phyloP scores from a whole-genome alignment of 2,329 filamentous ascomycete species.

The Trichoderma sp. region DNA sequence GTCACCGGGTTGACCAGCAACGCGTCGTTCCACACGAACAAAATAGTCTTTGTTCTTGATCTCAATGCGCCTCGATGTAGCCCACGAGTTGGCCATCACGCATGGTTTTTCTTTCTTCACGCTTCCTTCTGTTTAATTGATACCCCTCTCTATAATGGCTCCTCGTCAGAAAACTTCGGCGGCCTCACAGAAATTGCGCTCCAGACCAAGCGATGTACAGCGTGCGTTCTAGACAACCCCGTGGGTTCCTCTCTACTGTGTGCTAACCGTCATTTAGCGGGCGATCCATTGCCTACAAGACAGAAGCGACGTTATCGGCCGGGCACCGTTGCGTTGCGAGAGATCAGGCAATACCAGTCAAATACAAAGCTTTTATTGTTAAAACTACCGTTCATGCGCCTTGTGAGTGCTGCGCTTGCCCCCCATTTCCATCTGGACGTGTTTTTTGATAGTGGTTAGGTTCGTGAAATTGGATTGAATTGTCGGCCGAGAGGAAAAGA shows the following conservation, averaged over 20 bases:
- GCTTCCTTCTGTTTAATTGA: not conserved
- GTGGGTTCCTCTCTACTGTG: not conserved
- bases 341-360: constrained; percentile 89
- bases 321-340: constrained; percentile 82
- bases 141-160: constrained; percentile 4
- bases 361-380: constrained; percentile 81
- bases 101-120: not conserved
- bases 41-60: not conserved
- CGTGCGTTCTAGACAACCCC: constrained; percentile 30
- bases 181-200: constrained; percentile 21
- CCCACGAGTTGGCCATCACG: not conserved
- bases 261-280: constrained; percentile 50
- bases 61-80: constrained; percentile 9
- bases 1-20: constrained; percentile 16
- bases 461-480: constrained; percentile 68
- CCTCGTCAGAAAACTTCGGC: constrained; percentile 19
- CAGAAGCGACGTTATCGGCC: constrained; percentile 67
- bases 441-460: constrained; percentile 16
- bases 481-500: constrained; percentile 63
- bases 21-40: constrained; percentile 15
- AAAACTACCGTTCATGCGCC: constrained; percentile 76
- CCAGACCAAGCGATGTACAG: constrained; percentile 42
- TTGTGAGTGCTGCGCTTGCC: constrained; percentile 41
- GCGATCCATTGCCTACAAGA: constrained; percentile 66
- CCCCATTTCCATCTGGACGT: not conserved